Evolutionary conservation across 495 filamentous ascomycete species (phyloP), one percentile per base, ranked within the genome.

Genomic region (Penicillium nucicola): DNA sequence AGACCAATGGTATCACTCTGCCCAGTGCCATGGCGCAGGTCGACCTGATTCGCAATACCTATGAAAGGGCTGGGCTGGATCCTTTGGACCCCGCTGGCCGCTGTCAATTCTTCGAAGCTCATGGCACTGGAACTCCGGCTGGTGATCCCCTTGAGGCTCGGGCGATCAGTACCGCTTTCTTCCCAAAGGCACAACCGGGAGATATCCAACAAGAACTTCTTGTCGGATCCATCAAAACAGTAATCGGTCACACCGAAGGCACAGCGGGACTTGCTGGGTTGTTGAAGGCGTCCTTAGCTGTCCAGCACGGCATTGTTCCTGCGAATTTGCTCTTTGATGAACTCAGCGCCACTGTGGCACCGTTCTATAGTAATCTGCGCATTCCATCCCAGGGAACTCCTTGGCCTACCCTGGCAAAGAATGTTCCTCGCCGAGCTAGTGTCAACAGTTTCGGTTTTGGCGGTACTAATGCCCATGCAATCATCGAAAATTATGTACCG

Each of bases 381-480:
- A 61, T 74, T 34, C 23, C 45, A 25, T 53, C 0, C n/a, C 40
- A 4, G 22, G 19, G 0, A 33, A 38, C 0, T 14, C 30, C 13
- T n/a, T n/a, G n/a, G n/a, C n/a, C n/a, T n/a, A n/a, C n/a, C n/a
- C n/a, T n/a, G n/a, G n/a, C n/a, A n/a, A n/a, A n/a, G n/a, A n/a
- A n/a, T n/a, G n/a, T n/a, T n/a, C 44, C 50, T 0, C 79, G 75
- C 0, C 63, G 67, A 1, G 65, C 57, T 1, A 64, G 63, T 48
- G 58, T 70, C 4, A 68, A 68, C 34, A 55, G 51, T 4, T 86
- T 84, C 48, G 84, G 84, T 0, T 87, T 83, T 58, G 84, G 84
- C 17, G 84, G 84, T 28, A 74, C 78, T 12, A 87, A 87, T 52
- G 75, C 78, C 0, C 84, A 87, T 51, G 81, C 71, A 12, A 84